phyloP scores from a whole-genome alignment of 352 stramenopile genomes.

The Globisporangium paroecandrum region DNA sequence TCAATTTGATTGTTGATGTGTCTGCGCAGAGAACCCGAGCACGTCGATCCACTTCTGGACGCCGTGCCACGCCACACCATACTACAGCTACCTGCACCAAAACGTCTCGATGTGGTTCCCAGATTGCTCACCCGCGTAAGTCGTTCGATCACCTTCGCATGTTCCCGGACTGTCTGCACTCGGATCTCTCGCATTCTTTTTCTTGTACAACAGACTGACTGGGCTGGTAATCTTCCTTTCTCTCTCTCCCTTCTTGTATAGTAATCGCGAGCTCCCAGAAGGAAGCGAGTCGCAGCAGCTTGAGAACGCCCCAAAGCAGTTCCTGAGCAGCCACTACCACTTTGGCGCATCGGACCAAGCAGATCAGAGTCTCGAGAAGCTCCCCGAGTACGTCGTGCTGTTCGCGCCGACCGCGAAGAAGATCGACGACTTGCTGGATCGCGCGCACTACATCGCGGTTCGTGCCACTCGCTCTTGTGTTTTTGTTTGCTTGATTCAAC shows the following conservation, averaged over 20 bases:
- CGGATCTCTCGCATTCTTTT: not conserved
- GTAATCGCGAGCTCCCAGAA: slow-evolving; percentile 51
- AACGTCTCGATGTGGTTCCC: slow-evolving; percentile 87
- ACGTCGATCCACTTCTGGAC: slow-evolving; percentile 83
- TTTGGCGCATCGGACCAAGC: slow-evolving; percentile 26
- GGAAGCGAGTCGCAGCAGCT: slow-evolving; percentile 71
- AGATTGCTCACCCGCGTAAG: slow-evolving; percentile 75
- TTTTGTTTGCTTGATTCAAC: not conserved
- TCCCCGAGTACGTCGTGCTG: slow-evolving; percentile 65
- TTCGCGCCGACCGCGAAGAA: slow-evolving; percentile 52
- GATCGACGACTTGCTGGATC: slow-evolving; percentile 44
- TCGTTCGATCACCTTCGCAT: not conserved
- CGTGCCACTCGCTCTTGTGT: not conserved
- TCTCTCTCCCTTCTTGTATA: slow-evolving; percentile 17
- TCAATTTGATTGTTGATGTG: not conserved
- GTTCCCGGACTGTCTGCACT: not conserved
- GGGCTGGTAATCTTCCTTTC: not conserved
- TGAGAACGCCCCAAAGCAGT: slow-evolving; percentile 45
- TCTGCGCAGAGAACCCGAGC: slow-evolving; percentile 26
- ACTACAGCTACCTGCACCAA: slow-evolving; percentile 84
- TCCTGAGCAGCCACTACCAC: slow-evolving; percentile 53
- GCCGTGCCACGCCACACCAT: slow-evolving; percentile 80
- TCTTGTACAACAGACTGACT: not conserved
- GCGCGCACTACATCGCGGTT: slow-evolving; percentile 50
- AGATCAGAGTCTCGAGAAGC: slow-evolving; percentile 21